These are phyloP conservation scores for Mimosa pudica DNA, from an alignment of 306 rosid species.

Conservation along the genomic window DNA sequence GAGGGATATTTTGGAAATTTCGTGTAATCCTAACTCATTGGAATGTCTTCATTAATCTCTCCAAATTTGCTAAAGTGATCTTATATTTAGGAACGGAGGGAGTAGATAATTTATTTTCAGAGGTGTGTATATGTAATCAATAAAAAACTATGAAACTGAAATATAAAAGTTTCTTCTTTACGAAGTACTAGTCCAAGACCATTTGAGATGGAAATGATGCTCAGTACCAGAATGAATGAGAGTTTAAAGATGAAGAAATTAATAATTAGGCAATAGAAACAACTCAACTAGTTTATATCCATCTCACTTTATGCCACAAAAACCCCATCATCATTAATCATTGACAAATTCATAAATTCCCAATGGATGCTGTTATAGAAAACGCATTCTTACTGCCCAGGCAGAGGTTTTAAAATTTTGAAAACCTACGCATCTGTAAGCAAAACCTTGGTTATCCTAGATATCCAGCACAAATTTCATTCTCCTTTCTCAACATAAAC, in stretches of 20 bases:
- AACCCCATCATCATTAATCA: constrained; percentile 14
- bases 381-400: background rate
- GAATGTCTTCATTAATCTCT: too few species aligned
- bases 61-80: too few species aligned
- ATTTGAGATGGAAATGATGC: background rate
- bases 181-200: background rate
- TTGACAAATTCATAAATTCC: constrained; percentile 3
- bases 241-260: constrained; percentile 13
- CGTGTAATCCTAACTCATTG: too few species aligned
- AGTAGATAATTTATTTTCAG: background rate
- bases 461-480: constrained; percentile 8
- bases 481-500: background rate
- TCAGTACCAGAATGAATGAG: background rate
- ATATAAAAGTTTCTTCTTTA: background rate
- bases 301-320: constrained; percentile 8
- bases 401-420: constrained; percentile 12
- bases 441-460: background rate
- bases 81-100: too few species aligned
- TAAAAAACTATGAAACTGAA: background rate
- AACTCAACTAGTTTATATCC: background rate
- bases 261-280: background rate
- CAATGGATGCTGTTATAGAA: background rate
- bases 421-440: background rate
- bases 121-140: background rate
- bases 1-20: too few species aligned